Evolutionary conservation across 805 yeast species (phyloP), one percentile per base, ranked within the genome.

Genomic region (Suhomyces faveliae): DNA sequence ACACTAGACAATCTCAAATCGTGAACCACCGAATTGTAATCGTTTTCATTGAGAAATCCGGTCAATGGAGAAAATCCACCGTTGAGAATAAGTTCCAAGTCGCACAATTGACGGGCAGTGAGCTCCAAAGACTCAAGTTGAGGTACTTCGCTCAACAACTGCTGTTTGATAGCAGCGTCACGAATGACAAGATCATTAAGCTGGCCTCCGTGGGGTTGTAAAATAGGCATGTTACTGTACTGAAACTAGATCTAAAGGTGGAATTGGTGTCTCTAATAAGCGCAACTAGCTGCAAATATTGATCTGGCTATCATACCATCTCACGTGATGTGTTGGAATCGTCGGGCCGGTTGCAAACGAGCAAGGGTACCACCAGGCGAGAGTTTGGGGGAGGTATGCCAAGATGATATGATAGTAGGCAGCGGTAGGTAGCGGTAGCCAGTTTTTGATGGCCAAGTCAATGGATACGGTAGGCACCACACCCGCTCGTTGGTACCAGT

Each of bases 41-140:
- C 92, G 45, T 74, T 74, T 70, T 86, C 78, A 59, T 73, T 79
- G 60, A 86, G 68, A 69, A 81, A 85, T 17, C 87, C 90, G 35
- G 76, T 73, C 64, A 83, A 71, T 13, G 94, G 98, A 35, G 97
- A 89, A 67, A 91, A 91, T 4, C 97, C 97, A 67, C 98, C 98
- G 60, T 87, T 87, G 51, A 92, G 72, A 62, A 91, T 88, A 67
- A 92, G 77, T 72, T 91, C 98, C 62, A 92, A 73, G 68, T 91
- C 98, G 70, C 98, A 91, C 48, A 91, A 75, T 67, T 91, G 97
- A 66, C 98, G 85, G 53, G 83, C 92, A 27, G 95, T 84, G 55
- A 91, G 76, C 10, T 67, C 69, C 43, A 79, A 66, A n/a, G 76
- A 60, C 19, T 74, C 69, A 46, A 83, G 74, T 11, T 69, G 51